These are phyloP conservation scores for Misopates orontium DNA, from an alignment of 257 asterid species.

Conservation along the genomic window DNA sequence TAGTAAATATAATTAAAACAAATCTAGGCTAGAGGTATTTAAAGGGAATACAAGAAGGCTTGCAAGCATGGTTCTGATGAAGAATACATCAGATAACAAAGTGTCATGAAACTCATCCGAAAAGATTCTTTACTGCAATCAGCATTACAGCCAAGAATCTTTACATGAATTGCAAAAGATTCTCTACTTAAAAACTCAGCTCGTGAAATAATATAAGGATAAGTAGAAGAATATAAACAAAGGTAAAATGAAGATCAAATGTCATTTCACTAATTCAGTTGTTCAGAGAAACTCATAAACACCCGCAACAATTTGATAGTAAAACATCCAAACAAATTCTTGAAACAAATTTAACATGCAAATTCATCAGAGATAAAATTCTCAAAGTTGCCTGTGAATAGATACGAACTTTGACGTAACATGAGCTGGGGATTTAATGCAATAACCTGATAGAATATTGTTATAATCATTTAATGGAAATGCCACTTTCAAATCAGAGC, in stretches of 20 bases:
- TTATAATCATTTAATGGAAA: neutral
- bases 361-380: neutral
- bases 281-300: neutral
- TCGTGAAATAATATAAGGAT: neutral
- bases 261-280: neutral
- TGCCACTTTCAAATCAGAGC: neutral
- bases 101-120: neutral
- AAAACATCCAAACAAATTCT: neutral
- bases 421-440: conserved; percentile 5
- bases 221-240: neutral
- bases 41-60: neutral
- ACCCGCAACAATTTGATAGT: neutral
- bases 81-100: neutral
- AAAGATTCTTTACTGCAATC: conserved; percentile 18
- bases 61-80: neutral
- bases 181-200: neutral
- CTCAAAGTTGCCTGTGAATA: neutral
- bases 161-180: neutral
- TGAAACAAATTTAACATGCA: neutral
- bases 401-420: neutral
- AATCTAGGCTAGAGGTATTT: no score
- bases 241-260: conserved; percentile 6
- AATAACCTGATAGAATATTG: neutral
- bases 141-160: neutral
- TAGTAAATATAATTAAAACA: neutral